Conservation (phyloP, 2,329 filamentous ascomycete species). For the Botrytis aclada region DNA sequence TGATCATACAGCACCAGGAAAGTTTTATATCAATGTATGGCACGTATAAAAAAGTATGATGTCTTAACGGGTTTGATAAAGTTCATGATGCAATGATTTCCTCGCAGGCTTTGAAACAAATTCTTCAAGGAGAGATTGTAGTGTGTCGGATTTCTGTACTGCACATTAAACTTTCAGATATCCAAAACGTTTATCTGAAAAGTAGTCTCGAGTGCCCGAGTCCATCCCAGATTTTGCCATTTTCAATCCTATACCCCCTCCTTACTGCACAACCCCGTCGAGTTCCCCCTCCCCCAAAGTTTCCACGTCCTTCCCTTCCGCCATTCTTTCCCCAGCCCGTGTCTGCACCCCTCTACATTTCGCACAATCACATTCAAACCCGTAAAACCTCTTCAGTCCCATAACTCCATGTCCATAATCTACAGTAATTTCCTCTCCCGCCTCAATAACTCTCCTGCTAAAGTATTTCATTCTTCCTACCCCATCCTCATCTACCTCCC, state of each 20-base stretch:
- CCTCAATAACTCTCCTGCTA: constrained; percentile 26
- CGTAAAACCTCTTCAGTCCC: constrained; percentile 29
- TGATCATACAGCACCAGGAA: not conserved
- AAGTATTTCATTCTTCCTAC: constrained; percentile 27
- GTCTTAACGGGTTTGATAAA: no score
- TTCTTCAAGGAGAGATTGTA: not conserved
- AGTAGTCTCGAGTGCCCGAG: not conserved
- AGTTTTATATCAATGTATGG: not conserved
- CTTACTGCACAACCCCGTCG: not conserved
- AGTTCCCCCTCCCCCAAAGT: not conserved
- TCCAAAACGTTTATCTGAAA: not conserved
- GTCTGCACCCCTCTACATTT: constrained; percentile 6
- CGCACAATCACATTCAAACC: constrained; percentile 34
- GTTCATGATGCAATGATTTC: not conserved
- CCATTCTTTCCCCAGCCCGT: not conserved
- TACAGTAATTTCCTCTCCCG: constrained; percentile 33
- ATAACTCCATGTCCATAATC: constrained; percentile 32
- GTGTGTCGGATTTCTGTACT: not conserved
- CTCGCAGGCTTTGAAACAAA: not conserved
- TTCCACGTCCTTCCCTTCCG: not conserved
- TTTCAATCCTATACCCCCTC: not conserved
- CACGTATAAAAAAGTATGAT: not conserved
- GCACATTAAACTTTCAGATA: not conserved
- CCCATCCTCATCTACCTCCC: constrained; percentile 25
- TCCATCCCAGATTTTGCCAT: not conserved